Base-by-base conservation (phyloP, 2,329 filamentous ascomycete genomes). In the Microcera coccophila region DNA sequence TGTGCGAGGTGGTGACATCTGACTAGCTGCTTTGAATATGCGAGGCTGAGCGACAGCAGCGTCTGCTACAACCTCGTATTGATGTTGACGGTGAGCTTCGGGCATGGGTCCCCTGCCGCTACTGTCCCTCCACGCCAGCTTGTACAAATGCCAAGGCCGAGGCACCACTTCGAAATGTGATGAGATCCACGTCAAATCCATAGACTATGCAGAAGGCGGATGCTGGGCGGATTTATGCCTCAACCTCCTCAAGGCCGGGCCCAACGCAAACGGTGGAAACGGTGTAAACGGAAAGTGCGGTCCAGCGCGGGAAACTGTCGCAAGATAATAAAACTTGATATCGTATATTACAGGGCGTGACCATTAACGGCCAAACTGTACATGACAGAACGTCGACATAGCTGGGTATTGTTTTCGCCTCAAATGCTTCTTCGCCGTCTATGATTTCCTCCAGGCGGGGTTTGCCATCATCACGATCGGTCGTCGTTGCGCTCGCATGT, bases 401-500 rank as follows among this genome's bases (percentile, higher is more conserved):
- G 50, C 44, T 56, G 54, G 53, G 50, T 55, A 52, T 58, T 49
- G 44, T 28, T 53, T 42, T 58, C 50, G 48, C 54, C 43, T 53
- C 36, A 45, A 34, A 33, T 45, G 42, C 47, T 41, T 45, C 44
- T 50, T 36, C 36, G 22, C 33, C 32, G 39, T 53, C n/a, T 38
- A 58, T 54, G 57, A 49, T 47, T 56, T 59, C 60, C 49, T 64
- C 66, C 66, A 69, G 17, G 60, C 62, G n/a, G 62, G 59, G 39
- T 64, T 62, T 31, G 65, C 64, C 62, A 59, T 62, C 56, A 67
- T 46, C 24, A 95, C 81, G 59, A 91, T 81, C 18, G 90, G 88
- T 50, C 81, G 79, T 58, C 85, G 76, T 55, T 84, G 82, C 38
- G 87, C 82, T 64, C 81, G 80, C 55, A 81, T 78, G 71, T 91